These are phyloP conservation scores for Trichoderma atroviride DNA, from an alignment of 2,329 filamentous ascomycete genomes.

Conservation along the genomic window DNA sequence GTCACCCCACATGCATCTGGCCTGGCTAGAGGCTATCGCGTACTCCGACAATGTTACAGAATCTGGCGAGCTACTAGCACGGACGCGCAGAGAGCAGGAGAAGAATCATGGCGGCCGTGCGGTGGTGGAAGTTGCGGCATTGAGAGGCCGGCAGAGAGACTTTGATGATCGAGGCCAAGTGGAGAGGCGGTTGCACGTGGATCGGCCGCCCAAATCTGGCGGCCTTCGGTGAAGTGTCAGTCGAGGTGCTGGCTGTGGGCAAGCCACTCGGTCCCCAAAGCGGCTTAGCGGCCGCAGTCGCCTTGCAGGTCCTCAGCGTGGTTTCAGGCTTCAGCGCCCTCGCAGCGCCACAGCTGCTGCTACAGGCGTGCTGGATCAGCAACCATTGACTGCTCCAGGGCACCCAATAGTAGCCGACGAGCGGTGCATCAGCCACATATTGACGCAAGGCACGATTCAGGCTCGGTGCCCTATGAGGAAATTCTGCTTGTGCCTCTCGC, in stretches of 20 bases:
- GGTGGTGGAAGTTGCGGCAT: slow-evolving; percentile 4
- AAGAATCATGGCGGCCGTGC: slow-evolving; percentile 6
- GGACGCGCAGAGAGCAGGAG: background rate
- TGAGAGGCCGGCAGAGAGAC: slow-evolving; percentile 5
- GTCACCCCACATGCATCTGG: slow-evolving; percentile 23
- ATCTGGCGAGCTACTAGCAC: slow-evolving; percentile 11
- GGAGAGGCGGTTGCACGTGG: slow-evolving; percentile 21
- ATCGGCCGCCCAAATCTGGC: slow-evolving; percentile 15
- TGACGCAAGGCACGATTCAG: background rate
- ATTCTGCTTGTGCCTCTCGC: background rate
- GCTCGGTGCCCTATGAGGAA: slow-evolving; percentile 16
- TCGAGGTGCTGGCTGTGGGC: background rate
- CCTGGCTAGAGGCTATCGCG: slow-evolving; percentile 9
- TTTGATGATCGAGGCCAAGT: slow-evolving; percentile 16
- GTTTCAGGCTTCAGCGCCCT: background rate
- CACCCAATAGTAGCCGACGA: background rate
- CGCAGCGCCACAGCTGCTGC: slow-evolving; percentile 6
- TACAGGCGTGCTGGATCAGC: background rate
- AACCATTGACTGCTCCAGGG: too few species aligned
- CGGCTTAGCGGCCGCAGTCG: slow-evolving; percentile 26
- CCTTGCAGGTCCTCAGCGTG: background rate
- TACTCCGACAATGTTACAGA: background rate
- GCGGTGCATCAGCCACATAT: background rate
- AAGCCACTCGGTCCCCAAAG: slow-evolving; percentile 31
- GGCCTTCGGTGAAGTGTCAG: slow-evolving; percentile 16